These are phyloP conservation scores for Alternaria incomplexa DNA, from an alignment of 2,329 filamentous ascomycete species.

Conservation along the genomic window DNA sequence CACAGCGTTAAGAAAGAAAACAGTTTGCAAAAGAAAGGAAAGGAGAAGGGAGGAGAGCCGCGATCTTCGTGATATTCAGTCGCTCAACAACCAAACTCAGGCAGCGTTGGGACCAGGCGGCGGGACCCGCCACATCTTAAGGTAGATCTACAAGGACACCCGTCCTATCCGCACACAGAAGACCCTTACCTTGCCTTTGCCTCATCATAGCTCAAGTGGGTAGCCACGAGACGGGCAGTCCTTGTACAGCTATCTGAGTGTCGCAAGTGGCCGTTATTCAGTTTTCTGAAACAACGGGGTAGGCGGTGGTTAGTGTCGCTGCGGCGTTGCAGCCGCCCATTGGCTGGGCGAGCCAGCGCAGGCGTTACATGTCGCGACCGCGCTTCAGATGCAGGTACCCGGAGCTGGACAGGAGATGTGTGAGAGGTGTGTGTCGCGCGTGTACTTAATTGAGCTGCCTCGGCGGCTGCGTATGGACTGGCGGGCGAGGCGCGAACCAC, in stretches of 20 bases:
- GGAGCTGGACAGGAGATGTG: slow-evolving; percentile 18
- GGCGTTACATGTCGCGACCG: slow-evolving; percentile 24
- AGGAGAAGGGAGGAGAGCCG: slow-evolving; percentile 1
- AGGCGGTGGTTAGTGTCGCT: slow-evolving; percentile 7
- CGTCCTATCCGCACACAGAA: background rate
- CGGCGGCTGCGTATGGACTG: slow-evolving; percentile 13
- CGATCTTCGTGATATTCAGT: slow-evolving; percentile 35
- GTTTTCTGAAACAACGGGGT: slow-evolving; percentile 30
- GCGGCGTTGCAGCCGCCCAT: slow-evolving; percentile 14
- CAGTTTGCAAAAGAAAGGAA: slow-evolving; percentile 15
- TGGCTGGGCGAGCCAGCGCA: slow-evolving; percentile 9
- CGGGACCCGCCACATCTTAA: slow-evolving; percentile 24
- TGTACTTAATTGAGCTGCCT: slow-evolving; percentile 1
- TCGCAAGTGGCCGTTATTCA: slow-evolving; percentile 23
- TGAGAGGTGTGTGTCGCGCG: slow-evolving; percentile 14
- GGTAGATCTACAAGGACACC: slow-evolving; percentile 29
- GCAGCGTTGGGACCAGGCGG: slow-evolving; percentile 2
- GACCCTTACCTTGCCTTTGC: background rate
- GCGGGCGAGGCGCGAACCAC: background rate
- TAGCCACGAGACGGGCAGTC: slow-evolving; percentile 14
- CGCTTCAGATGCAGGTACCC: slow-evolving; percentile 27
- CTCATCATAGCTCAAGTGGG: background rate
- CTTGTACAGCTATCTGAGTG: slow-evolving; percentile 16
- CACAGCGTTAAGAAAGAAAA: slow-evolving; percentile 35
- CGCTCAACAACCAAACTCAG: slow-evolving; percentile 31